Conservation (phyloP, 306 rosid species). For the Sicyos edulis region DNA sequence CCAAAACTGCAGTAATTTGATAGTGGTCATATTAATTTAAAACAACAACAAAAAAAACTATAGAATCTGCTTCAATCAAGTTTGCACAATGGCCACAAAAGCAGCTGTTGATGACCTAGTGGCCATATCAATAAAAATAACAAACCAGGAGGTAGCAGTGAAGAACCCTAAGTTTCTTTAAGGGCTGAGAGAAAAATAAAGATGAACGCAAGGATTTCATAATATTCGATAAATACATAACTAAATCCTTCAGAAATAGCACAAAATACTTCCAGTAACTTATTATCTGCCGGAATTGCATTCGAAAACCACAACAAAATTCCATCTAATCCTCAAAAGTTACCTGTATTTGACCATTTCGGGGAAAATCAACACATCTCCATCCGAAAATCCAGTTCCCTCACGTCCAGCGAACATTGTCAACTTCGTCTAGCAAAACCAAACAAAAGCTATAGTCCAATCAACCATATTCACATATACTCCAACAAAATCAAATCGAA, state of each 20-base stretch:
- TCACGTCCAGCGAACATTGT: slow-evolving; percentile 68
- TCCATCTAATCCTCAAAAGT: not conserved
- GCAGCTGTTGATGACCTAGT: no score
- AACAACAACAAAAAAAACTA: no score
- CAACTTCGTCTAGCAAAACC: slow-evolving; percentile 50
- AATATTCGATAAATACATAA: no score
- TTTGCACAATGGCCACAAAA: no score
- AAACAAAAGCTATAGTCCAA: slow-evolving; percentile 12
- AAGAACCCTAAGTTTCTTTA: not conserved
- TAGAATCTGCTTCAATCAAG: no score
- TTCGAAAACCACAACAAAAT: slow-evolving; percentile 7
- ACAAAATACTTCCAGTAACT: not conserved
- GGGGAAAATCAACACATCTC: slow-evolving; percentile 77
- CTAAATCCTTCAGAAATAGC: not conserved
- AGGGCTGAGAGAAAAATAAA: not conserved
- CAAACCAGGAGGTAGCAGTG: not conserved
- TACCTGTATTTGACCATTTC: slow-evolving; percentile 79
- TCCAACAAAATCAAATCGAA: not conserved
- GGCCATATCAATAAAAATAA: not conserved
- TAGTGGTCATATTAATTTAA: not conserved
- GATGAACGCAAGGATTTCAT: not conserved
- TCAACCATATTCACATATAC: not conserved
- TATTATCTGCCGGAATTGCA: not conserved
- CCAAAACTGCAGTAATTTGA: not conserved
- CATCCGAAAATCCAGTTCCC: slow-evolving; percentile 50